Evolutionary conservation across 1,284 basidiomycete genomes (phyloP).

Genomic region (Wolfiporia cocos): DNA sequence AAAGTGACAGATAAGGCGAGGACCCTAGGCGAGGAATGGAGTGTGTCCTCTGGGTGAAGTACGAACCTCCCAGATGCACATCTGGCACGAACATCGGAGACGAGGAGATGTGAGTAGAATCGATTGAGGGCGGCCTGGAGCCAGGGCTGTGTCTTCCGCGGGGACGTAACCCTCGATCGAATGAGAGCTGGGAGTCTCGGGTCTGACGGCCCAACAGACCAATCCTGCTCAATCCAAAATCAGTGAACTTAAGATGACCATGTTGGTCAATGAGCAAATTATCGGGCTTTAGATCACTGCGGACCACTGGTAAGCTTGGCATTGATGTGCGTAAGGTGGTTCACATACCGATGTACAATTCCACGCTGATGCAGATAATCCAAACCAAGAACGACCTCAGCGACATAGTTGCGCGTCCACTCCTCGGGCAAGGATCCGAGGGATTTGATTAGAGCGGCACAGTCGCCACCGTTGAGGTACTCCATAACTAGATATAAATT

Average conservation of each 20-base stretch:
- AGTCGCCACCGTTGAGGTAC: slow-evolving; percentile 95
- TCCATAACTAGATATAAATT: slow-evolving; percentile 99
- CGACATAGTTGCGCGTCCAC: slow-evolving; percentile 95
- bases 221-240: slow-evolving; percentile 96
- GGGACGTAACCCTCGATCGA: slow-evolving; percentile 37
- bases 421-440: slow-evolving; percentile 92
- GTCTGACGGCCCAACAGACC: slow-evolving; percentile 97
- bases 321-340: not conserved
- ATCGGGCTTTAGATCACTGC: slow-evolving; percentile 95
- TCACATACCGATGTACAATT: slow-evolving; percentile 91
- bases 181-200: slow-evolving; percentile 57
- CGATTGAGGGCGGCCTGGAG: slow-evolving; percentile 76
- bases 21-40: slow-evolving; percentile 51
- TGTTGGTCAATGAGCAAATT: slow-evolving; percentile 95
- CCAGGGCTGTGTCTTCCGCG: slow-evolving; percentile 59
- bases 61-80: slow-evolving; percentile 54
- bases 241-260: slow-evolving; percentile 95
- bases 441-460: slow-evolving; percentile 93
- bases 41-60: slow-evolving; percentile 67
- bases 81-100: slow-evolving; percentile 61
- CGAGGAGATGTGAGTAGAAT: slow-evolving; percentile 71
- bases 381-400: slow-evolving; percentile 91
- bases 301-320: not conserved
- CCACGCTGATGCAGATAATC: slow-evolving; percentile 94
- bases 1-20: slow-evolving; percentile 58